A percentile compares a stretch with the other conserved stretches of the same genome.
phyloP scores from a whole-genome alignment of 2,329 filamentous ascomycete genomes.

The Hymenoscyphus repandus region DNA sequence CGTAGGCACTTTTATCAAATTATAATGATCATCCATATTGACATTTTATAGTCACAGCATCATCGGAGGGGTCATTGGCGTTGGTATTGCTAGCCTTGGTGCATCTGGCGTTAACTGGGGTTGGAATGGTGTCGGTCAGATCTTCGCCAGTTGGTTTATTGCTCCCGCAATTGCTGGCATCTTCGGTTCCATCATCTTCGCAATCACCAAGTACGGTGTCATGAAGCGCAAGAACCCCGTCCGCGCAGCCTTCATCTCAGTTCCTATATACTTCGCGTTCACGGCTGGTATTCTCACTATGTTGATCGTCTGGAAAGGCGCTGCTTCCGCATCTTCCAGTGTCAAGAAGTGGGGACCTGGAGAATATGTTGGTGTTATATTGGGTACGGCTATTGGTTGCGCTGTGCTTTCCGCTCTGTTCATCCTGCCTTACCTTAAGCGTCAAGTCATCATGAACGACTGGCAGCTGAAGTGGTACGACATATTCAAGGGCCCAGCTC shows the following conservation, averaged over 20 bases:
- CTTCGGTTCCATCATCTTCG: constrained; percentile 46
- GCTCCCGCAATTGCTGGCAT: constrained; percentile 49
- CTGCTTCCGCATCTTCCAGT: constrained; percentile 30
- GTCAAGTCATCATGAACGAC: constrained; percentile 39
- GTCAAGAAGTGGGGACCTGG: constrained; percentile 32
- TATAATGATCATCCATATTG: background rate
- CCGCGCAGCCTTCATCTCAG: constrained; percentile 35
- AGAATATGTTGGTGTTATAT: constrained; percentile 37
- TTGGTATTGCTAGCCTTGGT: constrained; percentile 45
- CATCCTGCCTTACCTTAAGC: constrained; percentile 43
- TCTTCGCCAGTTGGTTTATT: constrained; percentile 57
- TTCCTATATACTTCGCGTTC: constrained; percentile 38
- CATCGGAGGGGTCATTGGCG: constrained; percentile 41
- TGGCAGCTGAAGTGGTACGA: constrained; percentile 38
- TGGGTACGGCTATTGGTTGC: constrained; percentile 36
- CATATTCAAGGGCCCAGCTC: constrained; percentile 37
- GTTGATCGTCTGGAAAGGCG: constrained; percentile 39
- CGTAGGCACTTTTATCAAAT: too few species aligned
- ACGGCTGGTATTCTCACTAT: constrained; percentile 35
- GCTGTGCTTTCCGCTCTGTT: constrained; percentile 37
- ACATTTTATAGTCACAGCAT: constrained; percentile 3
- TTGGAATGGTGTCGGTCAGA: constrained; percentile 51
- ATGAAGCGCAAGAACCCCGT: constrained; percentile 38
- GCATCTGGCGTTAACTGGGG: constrained; percentile 50
- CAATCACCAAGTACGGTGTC: constrained; percentile 39